A percentile compares a stretch with the other conserved stretches of the same genome.
Evolutionary conservation across 2,329 filamentous ascomycete genomes (phyloP).

Genomic region (Helminthosporium solani): DNA sequence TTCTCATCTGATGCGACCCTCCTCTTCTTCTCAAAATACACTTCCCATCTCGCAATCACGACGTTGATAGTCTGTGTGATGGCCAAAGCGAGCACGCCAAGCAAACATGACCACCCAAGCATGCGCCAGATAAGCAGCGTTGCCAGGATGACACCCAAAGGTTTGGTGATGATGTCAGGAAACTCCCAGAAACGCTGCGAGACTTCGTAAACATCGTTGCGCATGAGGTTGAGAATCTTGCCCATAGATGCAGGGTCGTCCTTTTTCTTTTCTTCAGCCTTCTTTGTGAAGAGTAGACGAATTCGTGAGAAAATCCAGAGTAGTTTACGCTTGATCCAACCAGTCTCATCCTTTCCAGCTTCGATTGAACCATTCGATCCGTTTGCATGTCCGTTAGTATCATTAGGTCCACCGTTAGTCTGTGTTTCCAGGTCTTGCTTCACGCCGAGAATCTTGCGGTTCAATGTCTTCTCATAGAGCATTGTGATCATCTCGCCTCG

Average conservation of each 20-base stretch:
- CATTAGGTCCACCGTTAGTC: slow-evolving; percentile 18
- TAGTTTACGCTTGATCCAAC: slow-evolving; percentile 6
- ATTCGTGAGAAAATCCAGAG: slow-evolving; percentile 11
- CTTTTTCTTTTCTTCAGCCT: slow-evolving; percentile 28
- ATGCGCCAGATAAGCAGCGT: slow-evolving; percentile 73
- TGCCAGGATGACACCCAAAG: slow-evolving; percentile 73
- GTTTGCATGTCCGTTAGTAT: slow-evolving; percentile 12
- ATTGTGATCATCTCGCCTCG: slow-evolving; percentile 84
- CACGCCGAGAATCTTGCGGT: slow-evolving; percentile 56
- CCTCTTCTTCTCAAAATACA: slow-evolving; percentile 70
- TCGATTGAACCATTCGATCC: slow-evolving; percentile 9
- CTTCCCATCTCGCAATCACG: slow-evolving; percentile 63
- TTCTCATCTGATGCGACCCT: slow-evolving; percentile 73
- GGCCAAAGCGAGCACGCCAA: slow-evolving; percentile 70
- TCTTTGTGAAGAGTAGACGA: slow-evolving; percentile 20
- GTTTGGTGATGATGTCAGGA: slow-evolving; percentile 70
- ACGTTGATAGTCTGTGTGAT: slow-evolving; percentile 70
- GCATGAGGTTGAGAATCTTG: slow-evolving; percentile 86
- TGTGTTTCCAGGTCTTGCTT: slow-evolving; percentile 33
- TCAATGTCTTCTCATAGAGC: slow-evolving; percentile 75
- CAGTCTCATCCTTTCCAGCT: slow-evolving; percentile 6
- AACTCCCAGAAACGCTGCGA: slow-evolving; percentile 88
- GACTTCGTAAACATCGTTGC: slow-evolving; percentile 78
- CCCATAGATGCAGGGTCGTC: slow-evolving; percentile 73
- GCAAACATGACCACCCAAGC: slow-evolving; percentile 75